Evolutionary conservation across 805 yeast species (phyloP).

Genomic region (Sporopachydermia lactativora): DNA sequence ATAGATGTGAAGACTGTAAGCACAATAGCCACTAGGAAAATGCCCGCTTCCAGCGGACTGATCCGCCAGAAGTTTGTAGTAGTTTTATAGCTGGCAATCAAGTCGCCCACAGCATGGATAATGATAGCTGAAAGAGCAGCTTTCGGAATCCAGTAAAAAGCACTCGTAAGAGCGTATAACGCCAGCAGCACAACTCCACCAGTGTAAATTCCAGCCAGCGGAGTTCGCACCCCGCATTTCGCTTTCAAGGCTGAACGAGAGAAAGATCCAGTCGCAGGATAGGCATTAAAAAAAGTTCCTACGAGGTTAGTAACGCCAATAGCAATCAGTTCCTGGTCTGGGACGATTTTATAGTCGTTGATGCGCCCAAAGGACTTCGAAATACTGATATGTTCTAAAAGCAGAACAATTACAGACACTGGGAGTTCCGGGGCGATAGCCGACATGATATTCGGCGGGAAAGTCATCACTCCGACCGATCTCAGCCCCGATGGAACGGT

Average conservation of each 20-base stretch:
- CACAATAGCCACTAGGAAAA: constrained; percentile 59
- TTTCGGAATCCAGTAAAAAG: constrained; percentile 82
- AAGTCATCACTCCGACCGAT: constrained; percentile 57
- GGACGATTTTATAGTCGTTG: constrained; percentile 80
- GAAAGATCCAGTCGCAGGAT: constrained; percentile 93
- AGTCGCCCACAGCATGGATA: constrained; percentile 85
- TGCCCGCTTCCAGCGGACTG: constrained; percentile 59
- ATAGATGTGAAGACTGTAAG: constrained; percentile 67
- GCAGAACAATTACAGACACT: constrained; percentile 67
- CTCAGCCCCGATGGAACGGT: constrained; percentile 71
- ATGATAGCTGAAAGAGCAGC: constrained; percentile 80
- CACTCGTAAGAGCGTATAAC: constrained; percentile 65
- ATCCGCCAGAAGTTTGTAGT: constrained; percentile 59
- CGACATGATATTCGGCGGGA: constrained; percentile 44
- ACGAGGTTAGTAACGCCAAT: constrained; percentile 84
- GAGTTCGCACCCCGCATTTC: constrained; percentile 91
- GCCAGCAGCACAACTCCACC: constrained; percentile 84
- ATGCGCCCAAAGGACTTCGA: constrained; percentile 88
- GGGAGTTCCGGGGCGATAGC: constrained; percentile 70
- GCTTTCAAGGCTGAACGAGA: constrained; percentile 90
- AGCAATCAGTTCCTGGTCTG: constrained; percentile 89
- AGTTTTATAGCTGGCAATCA: constrained; percentile 55
- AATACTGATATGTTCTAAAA: constrained; percentile 87
- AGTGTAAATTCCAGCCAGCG: constrained; percentile 81
- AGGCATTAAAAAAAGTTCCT: constrained; percentile 87